Base-by-base conservation (phyloP, 768 basidiomycete species). In the Termitomyces sp. region DNA sequence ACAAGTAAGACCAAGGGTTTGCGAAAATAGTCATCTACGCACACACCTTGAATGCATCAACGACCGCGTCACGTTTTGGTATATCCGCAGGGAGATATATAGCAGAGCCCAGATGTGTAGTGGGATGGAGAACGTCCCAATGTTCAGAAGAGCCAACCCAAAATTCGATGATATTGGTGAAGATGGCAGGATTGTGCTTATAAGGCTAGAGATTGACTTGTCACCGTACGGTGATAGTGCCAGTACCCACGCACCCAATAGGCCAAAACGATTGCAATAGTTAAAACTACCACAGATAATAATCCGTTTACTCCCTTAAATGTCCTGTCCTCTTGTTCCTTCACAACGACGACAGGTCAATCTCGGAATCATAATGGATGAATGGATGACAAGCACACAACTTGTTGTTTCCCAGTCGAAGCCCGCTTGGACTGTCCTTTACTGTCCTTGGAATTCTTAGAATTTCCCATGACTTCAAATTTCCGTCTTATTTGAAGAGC, bases 41-140 rank as follows among this genome's bases (percentile, higher is more conserved):
- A 92, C 80, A 62, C 61, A 92, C 92, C 76, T 81, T 83, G 78
- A 95, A 93, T 0, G 94, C 92, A 6, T 79, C 77, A 14, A 88
- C 83, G 10, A 96, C 76, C 0, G 89, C 92, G 47, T 86, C 80
- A 36, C 85, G 80, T 68, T 83, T 88, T 24, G 70, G 64, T 7
- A 75, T 66, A 67, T 95, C 94, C 0, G 86, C 83, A 54, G 67
- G 59, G 18, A 76, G 63, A 20, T 69, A 47, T 4, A 44, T 40
- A 49, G 60, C 52, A 48, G 63, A 62, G 52, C 71, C 68, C 40
- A 67, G 62, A 14, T 55, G 56, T 48, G 35, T 33, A 30, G 40
- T 53, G 26, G 55, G 58, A 48, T 62, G 56, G 5, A 58, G 60
- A 7, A 55, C 46, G 24, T 72, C 71, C 66, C 71, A 74, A 50